Conservation (phyloP, 2,329 filamentous ascomycete genomes). For the Escovopsis weberi region DNA sequence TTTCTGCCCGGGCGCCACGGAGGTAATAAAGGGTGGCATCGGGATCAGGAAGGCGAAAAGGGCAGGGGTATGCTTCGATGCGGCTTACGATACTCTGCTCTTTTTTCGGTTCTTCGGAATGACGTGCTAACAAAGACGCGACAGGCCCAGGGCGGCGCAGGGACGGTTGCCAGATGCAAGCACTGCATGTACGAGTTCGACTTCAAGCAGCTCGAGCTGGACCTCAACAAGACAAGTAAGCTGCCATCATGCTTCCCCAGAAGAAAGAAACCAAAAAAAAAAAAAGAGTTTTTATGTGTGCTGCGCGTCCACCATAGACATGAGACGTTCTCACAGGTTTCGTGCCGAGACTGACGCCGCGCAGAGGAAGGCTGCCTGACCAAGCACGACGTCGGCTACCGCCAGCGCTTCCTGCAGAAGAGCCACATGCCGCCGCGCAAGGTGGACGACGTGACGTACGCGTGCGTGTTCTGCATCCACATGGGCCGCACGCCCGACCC, state of each 20-base stretch:
- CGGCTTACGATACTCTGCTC: too few species aligned
- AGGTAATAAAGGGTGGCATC: constrained; percentile 30
- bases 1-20: constrained; percentile 40
- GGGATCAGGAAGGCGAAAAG: constrained; percentile 38
- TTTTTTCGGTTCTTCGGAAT: too few species aligned
- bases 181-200: constrained; percentile 40
- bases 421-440: constrained; percentile 35
- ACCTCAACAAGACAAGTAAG: constrained; percentile 34
- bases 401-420: constrained; percentile 41
- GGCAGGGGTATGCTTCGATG: too few species aligned
- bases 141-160: neutral
- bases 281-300: too few species aligned
- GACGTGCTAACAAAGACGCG: constrained; percentile 8
- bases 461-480: constrained; percentile 39
- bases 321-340: too few species aligned
- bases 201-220: constrained; percentile 35
- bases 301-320: too few species aligned
- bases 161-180: constrained; percentile 35
- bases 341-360: too few species aligned
- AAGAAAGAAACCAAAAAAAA: too few species aligned
- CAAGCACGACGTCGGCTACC: constrained; percentile 32
- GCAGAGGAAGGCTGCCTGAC: constrained; percentile 27
- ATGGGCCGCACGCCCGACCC: constrained; percentile 34
- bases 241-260: too few species aligned
- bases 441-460: constrained; percentile 38